These are phyloP conservation scores for Ophiosphaerella narmari DNA, from an alignment of 2,329 filamentous ascomycete species.

Conservation along the genomic window DNA sequence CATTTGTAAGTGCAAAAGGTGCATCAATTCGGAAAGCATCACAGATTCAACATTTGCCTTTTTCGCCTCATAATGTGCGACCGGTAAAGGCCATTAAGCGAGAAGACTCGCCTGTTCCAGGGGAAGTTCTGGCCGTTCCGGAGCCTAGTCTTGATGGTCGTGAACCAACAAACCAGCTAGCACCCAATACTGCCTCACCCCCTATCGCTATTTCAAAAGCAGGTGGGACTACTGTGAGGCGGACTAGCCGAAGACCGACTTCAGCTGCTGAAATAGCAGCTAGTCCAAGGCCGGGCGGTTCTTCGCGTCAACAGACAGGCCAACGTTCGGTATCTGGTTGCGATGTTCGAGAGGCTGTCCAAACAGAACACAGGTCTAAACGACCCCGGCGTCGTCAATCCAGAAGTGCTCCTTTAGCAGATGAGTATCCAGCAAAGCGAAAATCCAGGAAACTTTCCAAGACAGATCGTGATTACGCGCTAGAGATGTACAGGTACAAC, in stretches of 20 bases:
- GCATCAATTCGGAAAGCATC: conserved; percentile 1
- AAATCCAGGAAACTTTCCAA: conserved; percentile 8
- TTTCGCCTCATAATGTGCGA: not conserved
- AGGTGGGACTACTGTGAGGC: conserved; percentile 6
- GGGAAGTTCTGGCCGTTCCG: not conserved
- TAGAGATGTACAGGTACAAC: conserved; percentile 5
- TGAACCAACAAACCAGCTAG: not conserved
- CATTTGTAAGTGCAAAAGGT: conserved; percentile 7
- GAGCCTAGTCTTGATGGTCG: not conserved
- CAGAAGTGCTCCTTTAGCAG: conserved; percentile 14
- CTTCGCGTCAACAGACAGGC: conserved; percentile 1
- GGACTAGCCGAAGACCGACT: conserved; percentile 11
- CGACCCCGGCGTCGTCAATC: conserved; percentile 12
- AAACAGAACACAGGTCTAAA: conserved; percentile 3
- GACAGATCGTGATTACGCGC: conserved; percentile 2
- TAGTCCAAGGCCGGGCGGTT: conserved; percentile 5
- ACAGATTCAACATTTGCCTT: conserved; percentile 1
- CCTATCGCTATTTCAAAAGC: conserved; percentile 5
- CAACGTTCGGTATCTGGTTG: conserved; percentile 21
- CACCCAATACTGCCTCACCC: not conserved
- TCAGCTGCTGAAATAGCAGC: conserved; percentile 25
- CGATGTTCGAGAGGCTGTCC: conserved; percentile 27
- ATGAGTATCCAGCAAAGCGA: conserved; percentile 7
- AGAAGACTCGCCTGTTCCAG: not conserved
- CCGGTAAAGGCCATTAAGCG: conserved; percentile 7